A percentile compares a stretch with the other conserved stretches of the same genome.
phyloP scores from a whole-genome alignment of 257 asterid genomes.

The Petrea volubilis region DNA sequence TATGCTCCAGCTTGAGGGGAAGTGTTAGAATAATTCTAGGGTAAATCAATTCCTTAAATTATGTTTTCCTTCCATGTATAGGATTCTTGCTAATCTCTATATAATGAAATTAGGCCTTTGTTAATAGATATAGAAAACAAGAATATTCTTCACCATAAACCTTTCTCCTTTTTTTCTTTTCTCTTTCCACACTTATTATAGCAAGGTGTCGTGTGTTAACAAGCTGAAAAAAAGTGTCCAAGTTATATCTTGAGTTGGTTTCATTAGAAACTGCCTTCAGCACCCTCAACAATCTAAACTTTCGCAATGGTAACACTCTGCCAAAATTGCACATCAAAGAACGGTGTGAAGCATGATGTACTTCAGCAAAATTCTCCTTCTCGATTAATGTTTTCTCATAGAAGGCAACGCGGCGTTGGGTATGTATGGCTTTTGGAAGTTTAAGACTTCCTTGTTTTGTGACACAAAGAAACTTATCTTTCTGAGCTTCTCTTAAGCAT shows the following conservation, averaged over 20 bases:
- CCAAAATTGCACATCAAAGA: neutral
- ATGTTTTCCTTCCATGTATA: no score
- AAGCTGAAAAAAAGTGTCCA: neutral
- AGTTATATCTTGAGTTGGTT: no score
- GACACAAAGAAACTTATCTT: neutral
- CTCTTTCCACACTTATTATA: neutral
- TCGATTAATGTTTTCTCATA: no score
- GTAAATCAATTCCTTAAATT: no score
- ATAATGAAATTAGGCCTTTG: no score
- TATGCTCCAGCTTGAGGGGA: no score
- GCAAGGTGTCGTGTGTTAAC: neutral
- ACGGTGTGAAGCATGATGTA: neutral
- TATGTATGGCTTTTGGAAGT: neutral
- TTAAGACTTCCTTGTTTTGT: neutral
- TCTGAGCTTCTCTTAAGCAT: neutral
- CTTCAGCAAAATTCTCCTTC: neutral
- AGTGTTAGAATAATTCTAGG: no score
- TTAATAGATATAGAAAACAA: no score
- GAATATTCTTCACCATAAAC: no score
- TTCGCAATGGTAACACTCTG: neutral
- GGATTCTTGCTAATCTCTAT: no score
- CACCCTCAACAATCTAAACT: neutral
- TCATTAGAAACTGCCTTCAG: neutral
- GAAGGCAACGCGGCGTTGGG: neutral
- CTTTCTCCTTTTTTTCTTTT: no score